Evolutionary conservation across 2,329 filamentous ascomycete genomes (phyloP).

Genomic region (Xylariaceae sp.): DNA sequence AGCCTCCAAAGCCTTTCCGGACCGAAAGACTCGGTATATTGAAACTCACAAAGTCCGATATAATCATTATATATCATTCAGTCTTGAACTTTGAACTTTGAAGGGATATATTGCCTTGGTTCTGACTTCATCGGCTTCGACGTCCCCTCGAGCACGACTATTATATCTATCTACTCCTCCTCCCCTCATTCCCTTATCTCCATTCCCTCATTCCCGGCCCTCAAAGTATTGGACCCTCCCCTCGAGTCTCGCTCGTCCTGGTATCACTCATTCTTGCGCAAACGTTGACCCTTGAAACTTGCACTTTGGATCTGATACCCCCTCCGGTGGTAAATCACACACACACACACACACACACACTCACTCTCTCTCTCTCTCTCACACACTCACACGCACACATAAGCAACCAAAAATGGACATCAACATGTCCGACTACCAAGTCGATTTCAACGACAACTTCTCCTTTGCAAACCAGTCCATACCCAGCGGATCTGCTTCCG

Average conservation of each 20-base stretch:
- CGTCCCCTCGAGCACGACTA: conserved; percentile 18
- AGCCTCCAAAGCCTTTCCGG: conserved; percentile 24
- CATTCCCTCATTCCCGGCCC: not conserved
- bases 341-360: not conserved
- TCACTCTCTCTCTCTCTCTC: too few species aligned
- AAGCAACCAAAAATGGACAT: conserved; percentile 18
- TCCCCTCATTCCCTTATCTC: conserved; percentile 26
- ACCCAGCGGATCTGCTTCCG: conserved; percentile 24
- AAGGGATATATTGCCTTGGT: not conserved
- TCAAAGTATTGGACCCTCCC: not conserved
- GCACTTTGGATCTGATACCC: conserved; percentile 12
- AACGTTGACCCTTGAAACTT: conserved; percentile 13
- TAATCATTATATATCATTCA: not conserved
- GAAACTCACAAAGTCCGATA: conserved; percentile 13
- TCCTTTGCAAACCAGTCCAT: conserved; percentile 21
- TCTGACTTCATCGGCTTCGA: not conserved
- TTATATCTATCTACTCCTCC: conserved; percentile 29
- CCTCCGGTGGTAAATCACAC: conserved; percentile 15
- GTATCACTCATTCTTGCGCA: conserved; percentile 13
- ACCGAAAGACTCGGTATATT: conserved; percentile 27
- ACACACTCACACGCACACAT: too few species aligned
- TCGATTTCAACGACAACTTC: conserved; percentile 26
- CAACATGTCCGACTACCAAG: conserved; percentile 33
- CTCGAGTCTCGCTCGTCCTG: conserved; percentile 9
- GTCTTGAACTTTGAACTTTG: too few species aligned